Percentiles rank a stretch among this genome's conserved stretches.
phyloP scores from a whole-genome alignment of 2,329 filamentous ascomycete species.

The Fusarium udum region DNA sequence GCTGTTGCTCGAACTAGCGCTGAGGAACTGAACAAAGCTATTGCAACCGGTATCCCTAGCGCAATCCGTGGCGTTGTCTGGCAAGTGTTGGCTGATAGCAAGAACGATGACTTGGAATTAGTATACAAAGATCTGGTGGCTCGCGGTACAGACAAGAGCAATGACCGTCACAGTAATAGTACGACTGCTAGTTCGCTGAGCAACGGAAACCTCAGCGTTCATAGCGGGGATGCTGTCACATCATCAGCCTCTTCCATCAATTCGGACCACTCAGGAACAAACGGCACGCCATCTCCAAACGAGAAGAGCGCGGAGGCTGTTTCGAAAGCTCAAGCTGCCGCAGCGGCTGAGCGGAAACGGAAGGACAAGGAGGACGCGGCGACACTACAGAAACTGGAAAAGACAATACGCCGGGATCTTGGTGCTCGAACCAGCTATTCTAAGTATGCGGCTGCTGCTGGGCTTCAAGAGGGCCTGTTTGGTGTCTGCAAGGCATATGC shows the following conservation, averaged over 20 bases:
- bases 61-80: conserved; percentile 98
- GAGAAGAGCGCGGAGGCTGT: conserved; percentile 72
- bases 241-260: conserved; percentile 89
- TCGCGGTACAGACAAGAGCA: conserved; percentile 84
- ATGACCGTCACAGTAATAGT: conserved; percentile 66
- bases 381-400: conserved; percentile 84
- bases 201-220: conserved; percentile 65
- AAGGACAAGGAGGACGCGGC: conserved; percentile 81
- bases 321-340: conserved; percentile 70
- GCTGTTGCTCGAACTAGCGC: conserved; percentile 88
- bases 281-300: conserved; percentile 65
- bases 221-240: conserved; percentile 69
- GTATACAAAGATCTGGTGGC: conserved; percentile 85
- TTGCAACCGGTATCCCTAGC: conserved; percentile 91
- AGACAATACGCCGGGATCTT: conserved; percentile 88
- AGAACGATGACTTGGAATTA: conserved; percentile 86
- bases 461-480: conserved; percentile 92
- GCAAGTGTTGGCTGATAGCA: conserved; percentile 96
- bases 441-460: conserved; percentile 90
- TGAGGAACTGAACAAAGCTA: conserved; percentile 88
- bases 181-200: conserved; percentile 61
- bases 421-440: conserved; percentile 95
- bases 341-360: conserved; percentile 75
- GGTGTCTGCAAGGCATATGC: conserved; percentile 98
- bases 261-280: conserved; percentile 75